Evolutionary conservation across 2,329 filamentous ascomycete genomes (phyloP).

Genomic region (Catunica adiposa): DNA sequence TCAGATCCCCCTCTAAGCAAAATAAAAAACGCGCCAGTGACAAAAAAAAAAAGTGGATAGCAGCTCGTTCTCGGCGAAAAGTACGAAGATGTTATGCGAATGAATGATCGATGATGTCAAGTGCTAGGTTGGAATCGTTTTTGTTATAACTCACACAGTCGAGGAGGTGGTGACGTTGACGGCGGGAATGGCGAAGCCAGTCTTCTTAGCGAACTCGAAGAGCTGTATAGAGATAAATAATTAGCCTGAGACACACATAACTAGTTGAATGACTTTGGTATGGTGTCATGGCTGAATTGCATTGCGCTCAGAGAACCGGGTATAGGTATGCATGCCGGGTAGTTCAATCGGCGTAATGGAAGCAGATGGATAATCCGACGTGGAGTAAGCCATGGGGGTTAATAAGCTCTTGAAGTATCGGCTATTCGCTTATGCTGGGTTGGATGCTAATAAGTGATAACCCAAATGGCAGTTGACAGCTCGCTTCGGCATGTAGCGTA

Average conservation of each 20-base stretch:
- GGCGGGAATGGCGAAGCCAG: slow-evolving; percentile 77
- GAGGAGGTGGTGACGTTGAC: slow-evolving; percentile 92
- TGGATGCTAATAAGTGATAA: not conserved
- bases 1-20: too few relatives aligned
- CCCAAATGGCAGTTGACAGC: too few relatives aligned
- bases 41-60: too few relatives aligned
- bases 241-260: not conserved
- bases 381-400: too few relatives aligned
- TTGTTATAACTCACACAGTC: slow-evolving; percentile 21
- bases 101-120: not conserved
- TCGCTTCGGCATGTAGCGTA: too few relatives aligned
- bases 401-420: too few relatives aligned
- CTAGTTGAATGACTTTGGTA: not conserved
- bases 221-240: slow-evolving; percentile 27
- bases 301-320: too few relatives aligned
- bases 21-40: too few relatives aligned
- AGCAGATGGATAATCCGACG: not conserved
- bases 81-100: not conserved
- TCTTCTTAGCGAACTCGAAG: slow-evolving; percentile 79
- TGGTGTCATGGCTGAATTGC: too few relatives aligned
- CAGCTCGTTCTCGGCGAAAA: too few relatives aligned
- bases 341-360: not conserved
- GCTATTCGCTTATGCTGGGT: not conserved
- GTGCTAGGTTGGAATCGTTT: not conserved
- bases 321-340: not conserved